Conservation (phyloP, 1,284 basidiomycete species). For the Exobasidium cylindrosporum region DNA sequence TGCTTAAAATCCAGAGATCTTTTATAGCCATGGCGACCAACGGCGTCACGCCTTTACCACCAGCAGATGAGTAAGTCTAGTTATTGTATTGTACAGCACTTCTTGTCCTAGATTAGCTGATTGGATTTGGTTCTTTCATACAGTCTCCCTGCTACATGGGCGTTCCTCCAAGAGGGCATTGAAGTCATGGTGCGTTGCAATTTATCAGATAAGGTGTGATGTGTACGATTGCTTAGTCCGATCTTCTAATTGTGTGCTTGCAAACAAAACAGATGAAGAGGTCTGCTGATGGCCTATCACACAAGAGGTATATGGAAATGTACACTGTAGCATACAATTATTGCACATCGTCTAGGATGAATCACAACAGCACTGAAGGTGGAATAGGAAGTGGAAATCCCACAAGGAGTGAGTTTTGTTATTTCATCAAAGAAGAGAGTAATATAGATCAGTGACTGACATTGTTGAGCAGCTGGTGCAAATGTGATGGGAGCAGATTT, state of each 20-base stretch:
- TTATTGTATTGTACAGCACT: neutral
- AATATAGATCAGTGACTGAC: neutral
- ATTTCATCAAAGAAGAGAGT: neutral
- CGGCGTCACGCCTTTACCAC: neutral
- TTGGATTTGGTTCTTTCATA: neutral
- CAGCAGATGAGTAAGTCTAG: neutral
- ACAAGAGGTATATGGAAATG: conserved; percentile 85
- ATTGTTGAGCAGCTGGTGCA: conserved; percentile 62
- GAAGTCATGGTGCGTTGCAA: conserved; percentile 37
- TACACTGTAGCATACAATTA: conserved; percentile 92
- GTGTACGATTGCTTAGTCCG: neutral
- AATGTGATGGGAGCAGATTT: conserved; percentile 93
- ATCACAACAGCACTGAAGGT: conserved; percentile 1
- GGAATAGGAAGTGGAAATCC: neutral
- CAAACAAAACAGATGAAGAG: conserved; percentile 37
- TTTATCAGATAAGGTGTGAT: neutral
- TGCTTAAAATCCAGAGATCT: neutral
- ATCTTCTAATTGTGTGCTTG: conserved; percentile 9
- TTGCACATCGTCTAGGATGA: conserved; percentile 63
- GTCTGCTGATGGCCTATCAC: conserved; percentile 81
- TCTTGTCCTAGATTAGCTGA: neutral
- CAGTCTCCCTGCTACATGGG: conserved; percentile 68
- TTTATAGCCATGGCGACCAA: neutral
- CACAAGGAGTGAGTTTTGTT: neutral
- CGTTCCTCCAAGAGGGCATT: conserved; percentile 80